Base-by-base conservation (phyloP, 768 basidiomycete species). In the Lanmaoa pseudosensibilis region DNA sequence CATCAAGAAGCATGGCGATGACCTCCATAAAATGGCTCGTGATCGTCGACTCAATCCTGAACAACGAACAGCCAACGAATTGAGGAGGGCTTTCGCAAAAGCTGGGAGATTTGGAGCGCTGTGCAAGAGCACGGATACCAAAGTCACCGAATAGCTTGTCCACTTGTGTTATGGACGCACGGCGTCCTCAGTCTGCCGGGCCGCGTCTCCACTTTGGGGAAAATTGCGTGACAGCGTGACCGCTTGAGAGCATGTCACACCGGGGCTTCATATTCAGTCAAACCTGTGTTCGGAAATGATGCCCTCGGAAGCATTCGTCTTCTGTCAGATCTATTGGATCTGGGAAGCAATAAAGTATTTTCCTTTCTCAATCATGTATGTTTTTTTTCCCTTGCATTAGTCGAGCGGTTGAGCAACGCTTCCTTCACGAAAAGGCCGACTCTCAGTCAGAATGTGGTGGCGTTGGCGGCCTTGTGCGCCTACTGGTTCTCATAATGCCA, bases 61-160 rank as follows among this genome's bases (percentile, higher is more conserved):
- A 71, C 96, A 98, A 75, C 83, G 87, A 67, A 97, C 94, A 2
- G 80, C 77, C 33, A 94, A 91, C 18, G 85, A 93, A 74, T 70
- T 98, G 65, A 76, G 70, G 64, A 78, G 84, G 67, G 87, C 83
- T 32, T 74, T 90, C 57, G 74, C 70, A 59, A 83, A 80, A 66
- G 83, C 84, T 34, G 81, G 83, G 13, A 76, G 75, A 19, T 65
- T 81, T 54, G 73, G 53, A 41, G 60, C 50, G 59, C 59, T 78
- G 47, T 52, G 56, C 32, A 52, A 32, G 45, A 19, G 44, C 2
- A 50, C 58, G 52, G 56, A 5, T 37, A 23, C 32, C 2, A 9
- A 13, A 19, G 32, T 64, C 25, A 5, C 61, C 56, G 55, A 19
- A 18, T 60, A 52, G 44, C 27, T 44, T 27, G 38, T n/a, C 3